Evolutionary conservation across 768 basidiomycete genomes (phyloP), one percentile per base, ranked within the genome.

Genomic region (Rhizopogon sp.): DNA sequence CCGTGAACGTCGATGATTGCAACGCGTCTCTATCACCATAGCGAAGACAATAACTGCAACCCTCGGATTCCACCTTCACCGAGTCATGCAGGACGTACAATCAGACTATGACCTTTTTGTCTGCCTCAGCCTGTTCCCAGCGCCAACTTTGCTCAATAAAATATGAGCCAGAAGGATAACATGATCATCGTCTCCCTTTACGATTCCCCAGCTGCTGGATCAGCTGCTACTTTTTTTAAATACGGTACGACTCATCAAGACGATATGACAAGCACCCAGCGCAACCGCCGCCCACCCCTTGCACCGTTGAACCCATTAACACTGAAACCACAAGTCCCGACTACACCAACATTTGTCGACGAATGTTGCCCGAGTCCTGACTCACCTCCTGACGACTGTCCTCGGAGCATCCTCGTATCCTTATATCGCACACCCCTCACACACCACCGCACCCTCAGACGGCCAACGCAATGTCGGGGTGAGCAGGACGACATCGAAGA

Each of bases 401-500:
- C 35, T 37, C 14, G 33, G 5, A 20, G 9, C 14, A 8, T 49
- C 14, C 35, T 17, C 5, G 17, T n/a, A 49, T 14, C 13, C 5
- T 8, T 49, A 3, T 14, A 49, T 20, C 33, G 33, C 33, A 49
- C 47, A 4, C 47, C 47, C 33, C 33, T 49, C 20, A 16, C 33
- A 9, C 47, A 49, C 47, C 33, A 37, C 14, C 47, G 33, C 33
- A 33, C 13, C 17, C 45, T 50, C 5, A 28, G n/a, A 22, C 31
- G 20, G 17, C 28, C 31, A 33, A 47, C 9, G 6, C 20, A 53
- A 33, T 50, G 43, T 31, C 41, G 46, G 20, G 35, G 45, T 22
- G 52, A 53, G 33, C 52, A 53, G 14, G 46, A 51, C 6, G 52
- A 53, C n/a, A 45, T 53, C 4, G 52, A 53, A 7, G 52, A 53